phyloP scores from a whole-genome alignment of 78 protist species.

The Dictyostelium purpureum region DNA sequence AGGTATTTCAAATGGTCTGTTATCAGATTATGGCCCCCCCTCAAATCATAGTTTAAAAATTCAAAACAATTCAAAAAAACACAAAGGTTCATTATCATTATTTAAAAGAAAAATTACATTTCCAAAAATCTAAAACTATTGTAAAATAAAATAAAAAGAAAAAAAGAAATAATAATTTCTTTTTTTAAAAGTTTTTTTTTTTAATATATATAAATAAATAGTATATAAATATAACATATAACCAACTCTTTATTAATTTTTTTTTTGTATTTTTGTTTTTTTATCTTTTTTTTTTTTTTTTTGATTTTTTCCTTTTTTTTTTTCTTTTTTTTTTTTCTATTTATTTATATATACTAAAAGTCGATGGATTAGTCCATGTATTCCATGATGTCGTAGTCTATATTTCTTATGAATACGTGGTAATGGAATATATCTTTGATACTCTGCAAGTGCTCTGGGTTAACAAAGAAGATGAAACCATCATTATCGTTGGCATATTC shows the following conservation, averaged over 20 bases:
- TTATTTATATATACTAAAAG: too few species aligned
- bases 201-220: too few species aligned
- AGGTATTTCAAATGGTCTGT: not conserved
- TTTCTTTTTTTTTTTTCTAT: not conserved
- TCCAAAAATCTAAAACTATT: not conserved
- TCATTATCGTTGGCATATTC: not conserved
- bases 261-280: not conserved
- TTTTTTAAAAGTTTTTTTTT: not conserved
- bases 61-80: not conserved
- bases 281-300: too few species aligned
- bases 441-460: constrained; percentile 49
- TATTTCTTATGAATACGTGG: constrained; percentile 59
- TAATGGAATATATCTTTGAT: constrained; percentile 48
- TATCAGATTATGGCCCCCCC: constrained; percentile 10
- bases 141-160: not conserved
- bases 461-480: constrained; percentile 35
- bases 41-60: not conserved
- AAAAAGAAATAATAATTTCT: not conserved
- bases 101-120: not conserved
- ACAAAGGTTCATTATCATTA: not conserved
- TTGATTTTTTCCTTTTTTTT: not conserved
- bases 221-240: too few species aligned
- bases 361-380: too few species aligned
- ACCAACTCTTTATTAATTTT: not conserved
- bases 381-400: not conserved